Evolutionary conservation across 2,329 filamentous ascomycete species (phyloP), one percentile per base, ranked within the genome.

Genomic region (Triangularia verruculosa): DNA sequence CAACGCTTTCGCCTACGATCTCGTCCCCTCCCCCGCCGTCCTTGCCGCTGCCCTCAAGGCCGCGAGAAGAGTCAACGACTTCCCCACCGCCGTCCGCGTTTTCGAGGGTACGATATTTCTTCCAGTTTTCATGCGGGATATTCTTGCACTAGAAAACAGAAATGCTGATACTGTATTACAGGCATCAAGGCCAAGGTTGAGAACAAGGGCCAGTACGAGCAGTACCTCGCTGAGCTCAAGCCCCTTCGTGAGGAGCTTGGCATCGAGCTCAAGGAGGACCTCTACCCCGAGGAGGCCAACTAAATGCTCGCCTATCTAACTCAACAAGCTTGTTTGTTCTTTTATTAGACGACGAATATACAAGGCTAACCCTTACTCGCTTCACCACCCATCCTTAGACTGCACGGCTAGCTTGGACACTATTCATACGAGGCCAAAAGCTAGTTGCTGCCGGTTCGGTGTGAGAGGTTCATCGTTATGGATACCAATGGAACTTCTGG

Each of bases 1-100:
- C 89, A 99, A 99, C 84, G 94, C 93, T 78, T 99, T 99, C 82
- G 95, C 95, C 77, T 99, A 99, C 89, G 95, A 99, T 89, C 90
- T 99, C 75, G 95, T 99, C 71, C 95, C 96, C 75, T 95, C 94
- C 53, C 89, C 94, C 69, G 88, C 91, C 72, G 95, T 99, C 77
- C 86, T 97, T 79, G 87, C 87, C 74, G 93, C 95, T 74, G 95
- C 95, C 69, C 87, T 99, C 74, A 93, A 90, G 81, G 95, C 95
- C 73, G 95, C 95, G 72, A 87, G 95, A 79, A 87, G 95, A 79
- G 95, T 99, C 77, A 97, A 99, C 81, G 95, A 99, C 85, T 98
- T 89, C 84, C 95, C 95, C 71, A 99, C 95, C 70, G 95, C 95
- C 73, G 95, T 99, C 76, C 92, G 95, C 77, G 89, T 99, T 79